phyloP scores from a whole-genome alignment of 2,329 filamentous ascomycete genomes.

The Lasiodiplodia gonubiensis region DNA sequence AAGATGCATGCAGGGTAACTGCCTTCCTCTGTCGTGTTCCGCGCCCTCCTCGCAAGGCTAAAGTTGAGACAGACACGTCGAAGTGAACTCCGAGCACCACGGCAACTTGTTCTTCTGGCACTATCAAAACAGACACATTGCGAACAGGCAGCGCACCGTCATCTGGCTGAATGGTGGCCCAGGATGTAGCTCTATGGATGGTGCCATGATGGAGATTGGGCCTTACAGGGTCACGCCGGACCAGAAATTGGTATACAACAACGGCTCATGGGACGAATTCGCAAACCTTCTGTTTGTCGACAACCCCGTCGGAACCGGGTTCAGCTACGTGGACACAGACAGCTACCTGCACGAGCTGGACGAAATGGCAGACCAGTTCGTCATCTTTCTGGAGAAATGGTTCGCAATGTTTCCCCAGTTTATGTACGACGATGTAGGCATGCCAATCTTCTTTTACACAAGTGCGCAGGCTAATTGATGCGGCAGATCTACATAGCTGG shows the following conservation, averaged over 20 bases:
- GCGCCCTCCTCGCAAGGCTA: conserved; percentile 11
- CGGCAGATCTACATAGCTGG: conserved; percentile 87
- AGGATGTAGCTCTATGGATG: conserved; percentile 96
- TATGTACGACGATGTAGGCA: conserved; percentile 83
- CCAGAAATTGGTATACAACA: conserved; percentile 75
- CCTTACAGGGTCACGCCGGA: conserved; percentile 85
- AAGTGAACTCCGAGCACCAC: conserved; percentile 82
- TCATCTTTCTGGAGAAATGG: conserved; percentile 89
- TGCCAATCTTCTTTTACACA: conserved; percentile 22
- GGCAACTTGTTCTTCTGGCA: conserved; percentile 99
- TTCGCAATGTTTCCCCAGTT: conserved; percentile 91
- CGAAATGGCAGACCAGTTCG: conserved; percentile 87
- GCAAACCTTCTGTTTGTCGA: conserved; percentile 96
- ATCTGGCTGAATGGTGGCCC: conserved; percentile 98
- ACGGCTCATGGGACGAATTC: conserved; percentile 98
- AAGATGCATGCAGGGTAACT: conserved; percentile 97
- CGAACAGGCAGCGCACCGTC: conserved; percentile 85
- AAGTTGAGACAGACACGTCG: conserved; percentile 73
- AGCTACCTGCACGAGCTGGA: conserved; percentile 83
- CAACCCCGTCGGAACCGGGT: conserved; percentile 94
- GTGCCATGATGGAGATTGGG: conserved; percentile 93
- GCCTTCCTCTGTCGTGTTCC: conserved; percentile 21
- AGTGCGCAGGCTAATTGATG: conserved; percentile 27
- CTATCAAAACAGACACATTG: conserved; percentile 93
- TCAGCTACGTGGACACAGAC: conserved; percentile 92